phyloP scores from a whole-genome alignment of 192 early-diverging fungal genomes.

The Rhizophagus sp. region DNA sequence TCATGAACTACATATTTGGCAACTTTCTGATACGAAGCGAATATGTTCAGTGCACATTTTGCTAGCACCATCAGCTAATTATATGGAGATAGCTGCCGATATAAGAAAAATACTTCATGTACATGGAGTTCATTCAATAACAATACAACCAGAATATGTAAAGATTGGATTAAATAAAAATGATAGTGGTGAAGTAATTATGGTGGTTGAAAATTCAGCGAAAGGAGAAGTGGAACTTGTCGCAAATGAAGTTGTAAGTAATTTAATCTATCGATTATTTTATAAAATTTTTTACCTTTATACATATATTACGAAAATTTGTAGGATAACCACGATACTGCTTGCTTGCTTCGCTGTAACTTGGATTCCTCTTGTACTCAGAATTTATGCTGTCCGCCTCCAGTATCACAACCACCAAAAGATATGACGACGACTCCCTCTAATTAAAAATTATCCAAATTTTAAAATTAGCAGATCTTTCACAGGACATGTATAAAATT shows the following conservation, averaged over 20 bases:
- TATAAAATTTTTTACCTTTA: background rate
- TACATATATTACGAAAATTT: background rate
- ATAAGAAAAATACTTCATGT: constrained; percentile 80
- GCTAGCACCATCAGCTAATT: constrained; percentile 59
- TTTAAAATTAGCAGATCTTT: too few species aligned
- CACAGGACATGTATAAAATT: too few species aligned
- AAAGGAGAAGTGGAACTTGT: background rate
- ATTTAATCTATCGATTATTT: background rate
- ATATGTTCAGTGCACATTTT: constrained; percentile 84
- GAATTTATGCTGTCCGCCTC: constrained; percentile 42
- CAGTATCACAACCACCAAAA: background rate
- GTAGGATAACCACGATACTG: constrained; percentile 7
- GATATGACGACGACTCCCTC: too few species aligned
- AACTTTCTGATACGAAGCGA: constrained; percentile 80
- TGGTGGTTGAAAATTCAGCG: background rate
- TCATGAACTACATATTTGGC: constrained; percentile 94
- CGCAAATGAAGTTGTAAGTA: background rate
- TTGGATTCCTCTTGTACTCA: constrained; percentile 38
- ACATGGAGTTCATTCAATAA: constrained; percentile 84
- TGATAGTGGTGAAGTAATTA: background rate
- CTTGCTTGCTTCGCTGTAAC: constrained; percentile 35
- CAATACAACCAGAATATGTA: constrained; percentile 91
- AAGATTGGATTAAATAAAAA: constrained; percentile 20
- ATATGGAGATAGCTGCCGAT: constrained; percentile 68
- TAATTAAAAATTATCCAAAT: too few species aligned